These are phyloP conservation scores for Berkeleyomyces rouxiae DNA, from an alignment of 2,329 filamentous ascomycete genomes.

Conservation along the genomic window DNA sequence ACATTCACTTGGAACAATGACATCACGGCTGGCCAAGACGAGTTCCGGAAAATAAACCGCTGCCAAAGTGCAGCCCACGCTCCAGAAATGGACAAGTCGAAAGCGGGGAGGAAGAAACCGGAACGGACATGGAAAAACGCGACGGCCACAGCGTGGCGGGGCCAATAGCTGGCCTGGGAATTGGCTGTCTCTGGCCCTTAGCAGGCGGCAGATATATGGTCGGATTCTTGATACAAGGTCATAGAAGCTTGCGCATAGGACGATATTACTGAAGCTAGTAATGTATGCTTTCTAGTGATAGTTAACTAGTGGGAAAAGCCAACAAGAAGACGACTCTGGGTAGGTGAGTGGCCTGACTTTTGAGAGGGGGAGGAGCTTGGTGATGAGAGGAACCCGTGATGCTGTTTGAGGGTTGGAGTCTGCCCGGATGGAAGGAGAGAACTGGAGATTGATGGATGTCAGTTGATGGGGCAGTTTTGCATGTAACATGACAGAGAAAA, in stretches of 20 bases:
- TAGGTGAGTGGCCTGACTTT: background rate
- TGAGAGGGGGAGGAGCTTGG: background rate
- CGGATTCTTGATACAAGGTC: background rate
- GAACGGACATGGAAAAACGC: background rate
- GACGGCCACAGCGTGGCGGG: background rate
- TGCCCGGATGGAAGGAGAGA: background rate
- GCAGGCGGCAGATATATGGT: background rate
- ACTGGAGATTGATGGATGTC: background rate
- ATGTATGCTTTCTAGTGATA: background rate
- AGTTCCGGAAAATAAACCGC: background rate
- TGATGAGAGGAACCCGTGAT: background rate
- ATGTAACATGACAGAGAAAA: background rate
- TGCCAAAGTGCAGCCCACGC: background rate
- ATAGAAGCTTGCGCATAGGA: background rate
- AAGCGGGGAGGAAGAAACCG: background rate
- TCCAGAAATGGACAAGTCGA: background rate
- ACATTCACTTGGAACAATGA: background rate
- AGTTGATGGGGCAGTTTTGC: background rate
- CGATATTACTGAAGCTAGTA: background rate
- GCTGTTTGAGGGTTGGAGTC: background rate
- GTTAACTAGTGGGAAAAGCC: background rate
- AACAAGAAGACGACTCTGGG: background rate
- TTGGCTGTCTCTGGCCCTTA: background rate
- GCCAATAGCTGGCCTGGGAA: background rate
- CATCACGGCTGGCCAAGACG: background rate